Evolutionary conservation across 2,329 filamentous ascomycete species (phyloP).

Genomic region (Ophiostoma ips): DNA sequence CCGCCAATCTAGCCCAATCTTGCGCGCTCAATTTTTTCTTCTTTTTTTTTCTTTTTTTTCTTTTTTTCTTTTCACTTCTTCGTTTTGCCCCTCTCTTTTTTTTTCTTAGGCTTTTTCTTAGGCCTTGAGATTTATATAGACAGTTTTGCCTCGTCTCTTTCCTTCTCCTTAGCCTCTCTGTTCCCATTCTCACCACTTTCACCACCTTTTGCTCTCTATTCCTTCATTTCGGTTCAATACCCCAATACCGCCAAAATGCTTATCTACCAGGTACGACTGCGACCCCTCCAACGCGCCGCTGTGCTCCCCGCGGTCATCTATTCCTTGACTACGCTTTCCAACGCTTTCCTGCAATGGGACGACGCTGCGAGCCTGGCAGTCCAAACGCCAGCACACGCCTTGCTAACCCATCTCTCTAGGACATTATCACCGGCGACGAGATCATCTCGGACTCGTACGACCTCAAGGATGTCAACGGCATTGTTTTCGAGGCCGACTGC

Average conservation of each 20-base stretch:
- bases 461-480: conserved; percentile 63
- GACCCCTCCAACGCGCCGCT: neutral
- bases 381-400: neutral
- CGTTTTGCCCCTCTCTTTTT: conserved; percentile 11
- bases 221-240: conserved; percentile 6
- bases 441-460: conserved; percentile 92
- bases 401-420: conserved; percentile 41
- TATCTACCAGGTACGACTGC: conserved; percentile 51
- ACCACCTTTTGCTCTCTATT: neutral
- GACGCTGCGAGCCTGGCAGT: neutral
- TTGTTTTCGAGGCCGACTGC: conserved; percentile 85
- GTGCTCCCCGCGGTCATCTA: neutral
- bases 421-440: conserved; percentile 82
- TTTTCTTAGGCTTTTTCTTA: neutral
- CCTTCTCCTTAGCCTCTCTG: conserved; percentile 10
- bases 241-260: conserved; percentile 49
- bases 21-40: conserved; percentile 7
- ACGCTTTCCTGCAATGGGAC: neutral
- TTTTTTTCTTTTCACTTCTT: conserved; percentile 8
- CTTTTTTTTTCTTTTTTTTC: conserved; percentile 9
- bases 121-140: conserved; percentile 4
- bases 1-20: conserved; percentile 6
- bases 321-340: neutral
- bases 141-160: conserved; percentile 1
- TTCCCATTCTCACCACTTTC: neutral